Conservation (phyloP, 2,329 filamentous ascomycete species). For the Trichoderma sp. region DNA sequence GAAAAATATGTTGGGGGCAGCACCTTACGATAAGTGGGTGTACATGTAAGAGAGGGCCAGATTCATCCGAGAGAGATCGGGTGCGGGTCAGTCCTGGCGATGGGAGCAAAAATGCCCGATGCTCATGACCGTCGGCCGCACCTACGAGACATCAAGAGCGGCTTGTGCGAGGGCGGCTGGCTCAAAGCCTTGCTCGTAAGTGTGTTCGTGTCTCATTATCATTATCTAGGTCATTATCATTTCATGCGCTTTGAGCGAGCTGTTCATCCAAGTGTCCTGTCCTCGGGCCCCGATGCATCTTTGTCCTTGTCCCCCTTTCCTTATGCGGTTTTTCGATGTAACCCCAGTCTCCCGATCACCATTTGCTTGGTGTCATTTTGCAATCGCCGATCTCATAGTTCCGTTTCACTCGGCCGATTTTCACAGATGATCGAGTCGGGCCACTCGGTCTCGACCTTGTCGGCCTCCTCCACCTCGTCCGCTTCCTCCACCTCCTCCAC, state of each 20-base stretch:
- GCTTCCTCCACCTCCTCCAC: not conserved
- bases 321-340: not conserved
- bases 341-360: not conserved
- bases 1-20: not conserved
- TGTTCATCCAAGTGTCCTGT: constrained; percentile 3
- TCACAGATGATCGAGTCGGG: not conserved
- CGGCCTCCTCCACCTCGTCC: not conserved
- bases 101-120: not conserved
- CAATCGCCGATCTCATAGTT: not conserved
- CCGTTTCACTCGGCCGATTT: not conserved
- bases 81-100: not conserved
- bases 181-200: not conserved
- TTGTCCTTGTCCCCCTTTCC: not conserved
- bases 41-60: not conserved
- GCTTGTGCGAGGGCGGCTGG: not conserved
- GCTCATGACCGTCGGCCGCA: not conserved
- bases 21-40: not conserved
- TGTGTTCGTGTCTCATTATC: constrained; percentile 15
- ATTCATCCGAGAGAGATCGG: not conserved
- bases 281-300: not conserved
- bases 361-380: not conserved
- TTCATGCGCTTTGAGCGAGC: not conserved
- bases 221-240: constrained; percentile 14
- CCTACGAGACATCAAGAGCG: not conserved
- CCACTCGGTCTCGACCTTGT: not conserved